A percentile compares a stretch with the other conserved stretches of the same genome.
These are phyloP conservation scores for Kingdonia uniflora DNA, from an alignment of 164 flowering plant genomes.

Conservation along the genomic window DNA sequence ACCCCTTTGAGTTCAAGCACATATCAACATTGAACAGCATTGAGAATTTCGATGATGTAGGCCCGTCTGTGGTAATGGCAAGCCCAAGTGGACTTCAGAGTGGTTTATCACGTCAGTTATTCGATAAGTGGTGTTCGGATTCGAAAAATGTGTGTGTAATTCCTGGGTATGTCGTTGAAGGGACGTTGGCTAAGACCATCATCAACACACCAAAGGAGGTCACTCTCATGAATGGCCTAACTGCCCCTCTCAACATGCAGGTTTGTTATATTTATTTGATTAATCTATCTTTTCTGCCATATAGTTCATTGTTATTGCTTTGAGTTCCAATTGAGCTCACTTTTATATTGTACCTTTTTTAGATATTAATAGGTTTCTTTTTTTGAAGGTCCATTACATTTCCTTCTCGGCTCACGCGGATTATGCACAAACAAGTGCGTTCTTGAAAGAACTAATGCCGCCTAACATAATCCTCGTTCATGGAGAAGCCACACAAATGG, in stretches of 20 bases:
- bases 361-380: no score
- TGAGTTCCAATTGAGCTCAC: no score
- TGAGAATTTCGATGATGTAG: conserved; percentile 76
- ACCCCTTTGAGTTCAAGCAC: conserved; percentile 88
- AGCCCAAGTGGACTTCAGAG: conserved; percentile 89
- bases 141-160: conserved; percentile 84
- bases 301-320: no score
- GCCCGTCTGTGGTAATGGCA: conserved; percentile 99
- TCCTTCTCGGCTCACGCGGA: conserved; percentile 98
- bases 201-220: conserved; percentile 92
- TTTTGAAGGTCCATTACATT: conserved; percentile 79
- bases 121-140: conserved; percentile 91
- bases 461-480: conserved; percentile 93
- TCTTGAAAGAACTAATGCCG: conserved; percentile 84
- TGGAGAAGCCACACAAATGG: conserved; percentile 94
- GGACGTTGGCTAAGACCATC: conserved; percentile 83
- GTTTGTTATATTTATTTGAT: conserved; percentile 60
- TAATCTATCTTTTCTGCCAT: no score
- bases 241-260: conserved; percentile 85
- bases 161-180: conserved; percentile 91
- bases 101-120: conserved; percentile 81
- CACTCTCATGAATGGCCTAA: conserved; percentile 79
- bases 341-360: no score
- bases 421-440: conserved; percentile 80
- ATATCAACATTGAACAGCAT: conserved; percentile 68